Conservation (phyloP, 78 protist species). For the Chrysochromulina tobinii region DNA sequence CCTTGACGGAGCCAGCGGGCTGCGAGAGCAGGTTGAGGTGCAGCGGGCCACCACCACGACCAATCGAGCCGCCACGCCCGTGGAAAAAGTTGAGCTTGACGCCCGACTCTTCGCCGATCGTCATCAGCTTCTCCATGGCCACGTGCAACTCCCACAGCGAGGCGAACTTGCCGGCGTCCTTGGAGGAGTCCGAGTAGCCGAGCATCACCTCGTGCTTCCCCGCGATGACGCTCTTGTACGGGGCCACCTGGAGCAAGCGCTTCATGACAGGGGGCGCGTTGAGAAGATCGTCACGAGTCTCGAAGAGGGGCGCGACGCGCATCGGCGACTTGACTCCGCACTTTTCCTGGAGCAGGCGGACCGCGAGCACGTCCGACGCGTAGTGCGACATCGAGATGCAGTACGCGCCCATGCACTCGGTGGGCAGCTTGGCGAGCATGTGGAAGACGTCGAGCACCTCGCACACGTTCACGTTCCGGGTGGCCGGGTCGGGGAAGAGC, state of each 20-base stretch:
- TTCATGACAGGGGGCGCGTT: too few species aligned
- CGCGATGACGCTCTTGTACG: neutral
- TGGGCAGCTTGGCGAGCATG: slow-evolving; percentile 35
- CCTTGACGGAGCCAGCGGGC: slow-evolving; percentile 69
- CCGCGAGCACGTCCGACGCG: slow-evolving; percentile 74
- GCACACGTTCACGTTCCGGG: neutral
- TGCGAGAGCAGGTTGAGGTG: slow-evolving; percentile 67
- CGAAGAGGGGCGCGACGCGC: slow-evolving; percentile 31
- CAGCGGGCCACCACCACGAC: slow-evolving; percentile 77
- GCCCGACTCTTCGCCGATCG: slow-evolving; percentile 12
- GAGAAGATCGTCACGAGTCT: neutral
- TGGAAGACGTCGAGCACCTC: slow-evolving; percentile 59
- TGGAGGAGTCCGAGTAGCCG: slow-evolving; percentile 76
- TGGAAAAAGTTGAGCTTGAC: slow-evolving; percentile 69
- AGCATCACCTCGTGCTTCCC: slow-evolving; percentile 76
- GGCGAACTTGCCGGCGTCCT: slow-evolving; percentile 71
- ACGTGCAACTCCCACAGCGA: slow-evolving; percentile 60
- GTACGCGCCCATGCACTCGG: slow-evolving; percentile 67
- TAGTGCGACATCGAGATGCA: slow-evolving; percentile 69
- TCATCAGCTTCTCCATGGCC: slow-evolving; percentile 61
- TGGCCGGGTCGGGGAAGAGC: neutral
- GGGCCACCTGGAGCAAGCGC: too few species aligned
- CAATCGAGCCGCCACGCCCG: slow-evolving; percentile 71
- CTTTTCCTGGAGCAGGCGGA: slow-evolving; percentile 66
- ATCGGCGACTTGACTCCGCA: slow-evolving; percentile 22